Conservation (phyloP, 2,329 filamentous ascomycete genomes). For the Penicillium sp. region DNA sequence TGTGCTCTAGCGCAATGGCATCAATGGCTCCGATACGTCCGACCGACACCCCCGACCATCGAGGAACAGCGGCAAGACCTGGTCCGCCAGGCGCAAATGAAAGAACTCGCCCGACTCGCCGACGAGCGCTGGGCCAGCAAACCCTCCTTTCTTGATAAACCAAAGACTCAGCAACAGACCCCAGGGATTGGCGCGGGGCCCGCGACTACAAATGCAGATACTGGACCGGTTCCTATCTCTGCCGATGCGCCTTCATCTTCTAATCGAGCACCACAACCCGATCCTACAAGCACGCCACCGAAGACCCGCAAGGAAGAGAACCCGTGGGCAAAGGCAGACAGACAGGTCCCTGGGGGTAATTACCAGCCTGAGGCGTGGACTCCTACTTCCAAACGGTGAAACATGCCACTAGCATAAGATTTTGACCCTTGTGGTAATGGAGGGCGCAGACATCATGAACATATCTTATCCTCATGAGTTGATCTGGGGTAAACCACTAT, state of each 20-base stretch:
- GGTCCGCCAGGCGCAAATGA: constrained; percentile 58
- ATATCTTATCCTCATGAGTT: not conserved
- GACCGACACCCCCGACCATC: constrained; percentile 56
- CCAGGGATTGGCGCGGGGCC: not conserved
- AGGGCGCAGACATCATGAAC: not conserved
- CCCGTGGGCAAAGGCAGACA: constrained; percentile 61
- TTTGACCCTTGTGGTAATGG: not conserved
- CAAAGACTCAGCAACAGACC: constrained; percentile 48
- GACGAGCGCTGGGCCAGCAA: constrained; percentile 63
- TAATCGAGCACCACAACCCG: not conserved
- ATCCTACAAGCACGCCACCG: constrained; percentile 9
- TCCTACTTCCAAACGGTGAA: constrained; percentile 45
- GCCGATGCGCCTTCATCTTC: not conserved
- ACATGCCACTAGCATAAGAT: not conserved
- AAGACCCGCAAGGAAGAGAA: constrained; percentile 34
- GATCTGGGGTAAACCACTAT: not conserved
- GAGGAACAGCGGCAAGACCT: constrained; percentile 61
- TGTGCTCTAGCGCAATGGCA: constrained; percentile 61
- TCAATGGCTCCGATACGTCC: constrained; percentile 66
- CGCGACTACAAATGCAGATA: not conserved
- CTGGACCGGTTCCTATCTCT: not conserved
- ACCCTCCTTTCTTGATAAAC: constrained; percentile 59
- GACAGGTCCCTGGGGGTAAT: constrained; percentile 58
- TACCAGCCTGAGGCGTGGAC: constrained; percentile 69
- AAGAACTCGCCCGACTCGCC: constrained; percentile 58